Evolutionary conservation across 2,329 filamentous ascomycete species (phyloP), one percentile per base, ranked within the genome.

Genomic region (Claviceps quebecensis): DNA sequence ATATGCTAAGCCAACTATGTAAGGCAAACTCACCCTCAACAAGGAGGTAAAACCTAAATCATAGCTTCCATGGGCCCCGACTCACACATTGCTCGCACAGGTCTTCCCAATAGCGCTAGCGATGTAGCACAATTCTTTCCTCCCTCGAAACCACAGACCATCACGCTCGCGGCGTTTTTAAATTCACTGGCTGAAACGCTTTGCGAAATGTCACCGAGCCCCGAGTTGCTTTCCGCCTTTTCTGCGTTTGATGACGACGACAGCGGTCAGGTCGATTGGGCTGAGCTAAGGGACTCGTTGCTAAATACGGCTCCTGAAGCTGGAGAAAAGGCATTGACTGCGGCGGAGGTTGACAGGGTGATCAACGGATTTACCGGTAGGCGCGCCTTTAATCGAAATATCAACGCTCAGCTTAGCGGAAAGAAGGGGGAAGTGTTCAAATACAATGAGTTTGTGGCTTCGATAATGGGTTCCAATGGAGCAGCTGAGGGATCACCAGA

Each of bases 171-270:
- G 0, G 80, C 83, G 3, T 98, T 95, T 64, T 76, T 98, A 22
- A 91, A 88, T 62, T 84, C 83, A 1, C 73, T 98, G 2, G 86
- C 90, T 1, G 78, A 80, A 9, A 77, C 86, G 2, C 73, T 97
- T 3, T 79, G 81, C 1, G 77, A 82, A 0, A 73, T 97, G 17
- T 94, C 87, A 0, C 83, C 86, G 0, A 79, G 81, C 22, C 77
- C 81, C 16, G 93, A 98, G 63, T 76, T 98, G 9, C 72, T 88
- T 19, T 91, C 89, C 1, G 93, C 93, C 0, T 91, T 98, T 58
- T 88, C 88, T 2, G 93, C 93, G 0, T 97, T 97, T 63, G 93
- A 98, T 62, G 87, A 95, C 55, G 89, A 95, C 56, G 93, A 98
- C 64, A 93, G 86, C 60, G 93, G 93, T 3, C 89, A 96, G 67